These are phyloP conservation scores for Arxiozyma bovina DNA, from an alignment of 1,139 yeast genomes.

Conservation along the genomic window DNA sequence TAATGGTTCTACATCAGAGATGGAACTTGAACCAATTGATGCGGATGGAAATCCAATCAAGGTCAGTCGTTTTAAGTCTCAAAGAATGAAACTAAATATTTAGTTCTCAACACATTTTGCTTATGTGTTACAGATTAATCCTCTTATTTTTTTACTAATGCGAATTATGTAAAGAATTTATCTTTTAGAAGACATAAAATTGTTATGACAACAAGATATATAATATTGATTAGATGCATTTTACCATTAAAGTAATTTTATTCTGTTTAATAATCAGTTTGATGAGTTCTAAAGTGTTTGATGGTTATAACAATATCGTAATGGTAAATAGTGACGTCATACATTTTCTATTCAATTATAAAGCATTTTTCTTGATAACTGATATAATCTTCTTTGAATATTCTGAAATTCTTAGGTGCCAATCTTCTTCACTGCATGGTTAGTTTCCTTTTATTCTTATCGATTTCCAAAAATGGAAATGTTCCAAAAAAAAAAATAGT, in stretches of 20 bases:
- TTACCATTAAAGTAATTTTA: too few relatives aligned
- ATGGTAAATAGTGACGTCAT: too few relatives aligned
- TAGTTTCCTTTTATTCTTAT: too few relatives aligned
- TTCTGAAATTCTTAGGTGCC: too few relatives aligned
- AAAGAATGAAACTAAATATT: constrained; percentile 31
- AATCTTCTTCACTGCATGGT: too few relatives aligned
- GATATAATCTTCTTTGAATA: neutral
- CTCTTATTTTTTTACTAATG: neutral
- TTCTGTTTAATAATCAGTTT: too few relatives aligned
- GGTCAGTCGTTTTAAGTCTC: constrained; percentile 64
- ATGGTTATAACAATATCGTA: too few relatives aligned
- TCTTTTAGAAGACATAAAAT: too few relatives aligned
- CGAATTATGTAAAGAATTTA: neutral
- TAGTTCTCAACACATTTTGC: neutral
- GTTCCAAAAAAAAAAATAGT: too few relatives aligned
- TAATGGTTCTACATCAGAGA: neutral
- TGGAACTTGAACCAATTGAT: constrained; percentile 52
- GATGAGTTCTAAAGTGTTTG: too few relatives aligned
- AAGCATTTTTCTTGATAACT: neutral
- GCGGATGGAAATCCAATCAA: constrained; percentile 51
- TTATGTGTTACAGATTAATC: neutral
- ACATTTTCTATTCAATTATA: too few relatives aligned
- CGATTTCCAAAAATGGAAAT: too few relatives aligned
- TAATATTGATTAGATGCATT: neutral
- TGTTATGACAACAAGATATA: neutral